These are phyloP conservation scores for Eucalyptus pauciflora DNA, from an alignment of 345 rosid species.

Conservation along the genomic window DNA sequence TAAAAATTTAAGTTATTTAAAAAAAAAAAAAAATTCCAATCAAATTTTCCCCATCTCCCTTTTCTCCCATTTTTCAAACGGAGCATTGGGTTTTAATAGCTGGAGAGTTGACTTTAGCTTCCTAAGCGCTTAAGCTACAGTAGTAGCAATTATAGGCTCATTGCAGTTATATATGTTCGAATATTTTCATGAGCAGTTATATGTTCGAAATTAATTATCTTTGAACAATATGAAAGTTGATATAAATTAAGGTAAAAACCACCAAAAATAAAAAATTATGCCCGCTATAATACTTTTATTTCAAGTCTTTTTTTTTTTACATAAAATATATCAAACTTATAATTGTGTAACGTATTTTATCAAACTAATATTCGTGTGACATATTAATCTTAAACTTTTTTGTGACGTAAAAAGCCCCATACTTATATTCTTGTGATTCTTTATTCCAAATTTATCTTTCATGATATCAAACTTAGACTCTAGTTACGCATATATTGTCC, in stretches of 20 bases:
- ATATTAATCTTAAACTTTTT: no score
- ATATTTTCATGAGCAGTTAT: not conserved
- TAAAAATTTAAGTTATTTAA: no score
- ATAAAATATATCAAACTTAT: no score
- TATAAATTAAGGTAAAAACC: no score
- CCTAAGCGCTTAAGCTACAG: not conserved
- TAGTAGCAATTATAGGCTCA: not conserved
- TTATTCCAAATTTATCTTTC: no score
- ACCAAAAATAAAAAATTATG: no score
- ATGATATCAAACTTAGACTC: no score
- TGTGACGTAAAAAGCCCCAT: fast-evolving
- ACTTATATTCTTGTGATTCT: not conserved
- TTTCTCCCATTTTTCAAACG: not conserved
- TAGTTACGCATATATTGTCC: not conserved
- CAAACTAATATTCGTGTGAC: not conserved
- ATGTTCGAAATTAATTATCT: not conserved
- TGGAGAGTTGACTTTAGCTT: not conserved
- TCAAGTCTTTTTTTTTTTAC: not conserved
- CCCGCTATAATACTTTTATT: no score
- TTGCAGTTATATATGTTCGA: not conserved
- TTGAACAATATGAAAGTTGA: not conserved
- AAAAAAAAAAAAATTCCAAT: no score
- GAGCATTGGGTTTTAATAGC: not conserved
- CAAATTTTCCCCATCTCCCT: not conserved
- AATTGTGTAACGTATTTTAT: not conserved